These are phyloP conservation scores for Exophiala sp. DNA, from an alignment of 2,329 filamentous ascomycete species.

Conservation along the genomic window DNA sequence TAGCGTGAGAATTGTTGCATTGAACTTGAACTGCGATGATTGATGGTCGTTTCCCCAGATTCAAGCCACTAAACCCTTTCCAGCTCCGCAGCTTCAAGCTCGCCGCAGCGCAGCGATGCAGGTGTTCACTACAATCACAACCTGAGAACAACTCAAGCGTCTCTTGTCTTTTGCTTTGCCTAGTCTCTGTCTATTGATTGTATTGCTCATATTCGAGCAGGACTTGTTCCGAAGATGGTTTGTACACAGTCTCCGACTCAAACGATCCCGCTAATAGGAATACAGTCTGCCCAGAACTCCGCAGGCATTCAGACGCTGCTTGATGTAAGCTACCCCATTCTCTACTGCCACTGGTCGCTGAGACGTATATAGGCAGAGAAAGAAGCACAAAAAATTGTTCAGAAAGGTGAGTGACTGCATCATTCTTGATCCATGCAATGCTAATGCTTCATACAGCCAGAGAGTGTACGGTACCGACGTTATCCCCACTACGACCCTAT, in stretches of 20 bases:
- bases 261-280: conserved; percentile 29
- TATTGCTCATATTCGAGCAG: not conserved
- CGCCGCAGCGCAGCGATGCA: conserved; percentile 11
- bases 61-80: conserved; percentile 9
- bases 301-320: conserved; percentile 97
- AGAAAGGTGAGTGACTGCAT: conserved; percentile 64
- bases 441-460: conserved; percentile 55
- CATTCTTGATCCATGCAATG: conserved; percentile 3
- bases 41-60: conserved; percentile 3
- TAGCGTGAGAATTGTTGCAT: not conserved
- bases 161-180: not conserved
- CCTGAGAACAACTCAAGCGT: not conserved
- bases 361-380: conserved; percentile 68
- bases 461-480: conserved; percentile 64
- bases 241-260: not conserved
- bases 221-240: conserved; percentile 27
- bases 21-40: too few species aligned
- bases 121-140: not conserved
- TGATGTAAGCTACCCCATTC: conserved; percentile 65
- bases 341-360: not conserved
- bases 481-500: conserved; percentile 2
- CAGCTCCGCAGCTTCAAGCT: conserved; percentile 20
- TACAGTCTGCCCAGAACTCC: conserved; percentile 94
- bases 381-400: conserved; percentile 98
- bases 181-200: not conserved